Percentiles rank a stretch among this genome's conserved stretches.
Evolutionary conservation across 2,329 filamentous ascomycete species (phyloP).

Genomic region (Hymenoscyphus repandus): DNA sequence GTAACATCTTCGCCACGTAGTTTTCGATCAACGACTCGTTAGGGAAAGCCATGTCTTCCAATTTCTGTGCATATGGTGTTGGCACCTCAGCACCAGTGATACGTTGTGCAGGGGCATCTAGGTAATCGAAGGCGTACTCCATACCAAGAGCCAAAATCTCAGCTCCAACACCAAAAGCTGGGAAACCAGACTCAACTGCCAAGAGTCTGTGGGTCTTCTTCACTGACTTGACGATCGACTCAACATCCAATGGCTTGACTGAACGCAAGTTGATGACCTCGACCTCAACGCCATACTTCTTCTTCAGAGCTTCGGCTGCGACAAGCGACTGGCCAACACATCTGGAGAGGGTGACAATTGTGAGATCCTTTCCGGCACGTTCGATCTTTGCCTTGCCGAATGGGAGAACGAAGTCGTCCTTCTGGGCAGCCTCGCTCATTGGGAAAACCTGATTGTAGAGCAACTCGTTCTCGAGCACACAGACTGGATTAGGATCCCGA

Average conservation of each 20-base stretch:
- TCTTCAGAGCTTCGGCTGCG: constrained; percentile 87
- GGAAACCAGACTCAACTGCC: constrained; percentile 92
- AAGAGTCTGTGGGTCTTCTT: constrained; percentile 97
- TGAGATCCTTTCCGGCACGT: constrained; percentile 90
- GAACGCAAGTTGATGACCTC: constrained; percentile 99
- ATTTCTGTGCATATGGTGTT: constrained; percentile 86
- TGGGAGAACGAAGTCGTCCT: constrained; percentile 92
- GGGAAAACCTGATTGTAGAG: constrained; percentile 95
- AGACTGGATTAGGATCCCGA: constrained; percentile 94
- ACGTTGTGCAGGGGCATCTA: constrained; percentile 87
- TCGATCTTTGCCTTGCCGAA: constrained; percentile 99
- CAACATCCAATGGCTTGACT: constrained; percentile 92
- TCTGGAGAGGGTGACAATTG: constrained; percentile 89
- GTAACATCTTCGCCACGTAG: constrained; percentile 84
- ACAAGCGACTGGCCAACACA: constrained; percentile 88
- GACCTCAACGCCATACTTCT: constrained; percentile 91
- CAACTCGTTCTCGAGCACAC: constrained; percentile 80
- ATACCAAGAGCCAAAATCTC: constrained; percentile 93
- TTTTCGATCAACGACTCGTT: constrained; percentile 81
- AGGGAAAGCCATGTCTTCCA: constrained; percentile 95
- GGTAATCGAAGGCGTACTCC: constrained; percentile 98
- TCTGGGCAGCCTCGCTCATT: constrained; percentile 95
- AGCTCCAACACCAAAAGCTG: constrained; percentile 84
- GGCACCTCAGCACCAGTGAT: constrained; percentile 96
- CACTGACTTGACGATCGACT: constrained; percentile 91